A percentile compares a stretch with the other conserved stretches of the same genome.
phyloP scores from a whole-genome alignment of 2,329 filamentous ascomycete species.

The Corinectria fuckeliana region DNA sequence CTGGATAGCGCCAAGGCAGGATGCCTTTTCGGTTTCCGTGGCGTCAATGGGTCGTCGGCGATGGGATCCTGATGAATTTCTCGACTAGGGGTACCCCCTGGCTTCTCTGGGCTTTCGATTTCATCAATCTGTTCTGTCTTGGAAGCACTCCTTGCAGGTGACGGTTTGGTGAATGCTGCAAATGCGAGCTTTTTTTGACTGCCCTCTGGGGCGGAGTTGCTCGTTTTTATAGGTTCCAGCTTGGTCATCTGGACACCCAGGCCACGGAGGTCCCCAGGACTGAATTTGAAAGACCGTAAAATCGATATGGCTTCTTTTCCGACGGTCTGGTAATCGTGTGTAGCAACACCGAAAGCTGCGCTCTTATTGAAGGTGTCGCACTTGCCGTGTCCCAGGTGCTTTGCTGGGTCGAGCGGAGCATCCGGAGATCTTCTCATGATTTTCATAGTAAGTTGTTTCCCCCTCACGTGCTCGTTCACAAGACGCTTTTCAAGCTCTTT shows the following conservation, averaged over 20 bases:
- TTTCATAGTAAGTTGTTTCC: constrained; percentile 89
- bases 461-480: constrained; percentile 83
- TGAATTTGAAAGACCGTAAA: constrained; percentile 80
- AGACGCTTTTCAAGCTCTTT: constrained; percentile 84
- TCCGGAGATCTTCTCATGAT: constrained; percentile 88
- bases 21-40: constrained; percentile 58
- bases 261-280: constrained; percentile 90
- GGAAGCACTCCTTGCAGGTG: constrained; percentile 48
- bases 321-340: constrained; percentile 73
- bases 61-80: constrained; percentile 57
- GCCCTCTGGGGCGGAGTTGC: constrained; percentile 64
- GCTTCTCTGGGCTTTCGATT: constrained; percentile 44
- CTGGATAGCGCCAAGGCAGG: constrained; percentile 60
- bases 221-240: constrained; percentile 76
- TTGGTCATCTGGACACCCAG: constrained; percentile 94
- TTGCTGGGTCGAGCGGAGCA: constrained; percentile 88
- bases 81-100: constrained; percentile 39
- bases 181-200: constrained; percentile 85
- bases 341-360: constrained; percentile 80
- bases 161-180: constrained; percentile 55
- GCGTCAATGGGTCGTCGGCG: constrained; percentile 60
- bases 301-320: constrained; percentile 86
- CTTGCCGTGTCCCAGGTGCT: constrained; percentile 93
- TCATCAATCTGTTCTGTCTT: constrained; percentile 61
- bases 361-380: constrained; percentile 96